Conservation (phyloP, 2,329 filamentous ascomycete genomes). For the Venturia oleaginea region DNA sequence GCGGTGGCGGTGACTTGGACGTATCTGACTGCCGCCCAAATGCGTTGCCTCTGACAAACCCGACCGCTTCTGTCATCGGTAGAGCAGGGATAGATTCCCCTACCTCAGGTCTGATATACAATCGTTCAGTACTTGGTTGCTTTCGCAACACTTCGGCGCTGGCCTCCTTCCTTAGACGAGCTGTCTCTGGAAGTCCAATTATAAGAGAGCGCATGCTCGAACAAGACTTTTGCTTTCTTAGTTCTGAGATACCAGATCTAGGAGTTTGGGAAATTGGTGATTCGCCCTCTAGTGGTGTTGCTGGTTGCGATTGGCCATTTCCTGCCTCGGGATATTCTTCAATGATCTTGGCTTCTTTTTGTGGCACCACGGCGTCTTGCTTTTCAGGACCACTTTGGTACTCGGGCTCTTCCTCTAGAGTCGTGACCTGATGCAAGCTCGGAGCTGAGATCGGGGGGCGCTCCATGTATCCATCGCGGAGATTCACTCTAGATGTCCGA, state of each 20-base stretch:
- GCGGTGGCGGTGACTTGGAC: neutral
- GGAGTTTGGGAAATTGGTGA: neutral
- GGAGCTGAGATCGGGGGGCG: neutral
- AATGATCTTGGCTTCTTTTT: neutral
- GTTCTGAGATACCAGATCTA: neutral
- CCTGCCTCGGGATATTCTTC: neutral
- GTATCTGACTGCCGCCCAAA: constrained; percentile 3
- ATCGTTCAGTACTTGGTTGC: constrained; percentile 6
- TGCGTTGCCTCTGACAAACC: constrained; percentile 4
- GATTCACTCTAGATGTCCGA: neutral
- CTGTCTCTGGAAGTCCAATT: constrained; percentile 13
- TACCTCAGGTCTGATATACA: neutral
- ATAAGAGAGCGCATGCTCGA: constrained; percentile 12
- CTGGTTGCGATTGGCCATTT: neutral
- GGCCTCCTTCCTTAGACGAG: constrained; percentile 13
- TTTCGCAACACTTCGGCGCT: constrained; percentile 9
- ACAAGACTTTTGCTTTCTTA: constrained; percentile 11
- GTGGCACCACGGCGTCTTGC: neutral
- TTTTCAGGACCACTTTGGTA: neutral
- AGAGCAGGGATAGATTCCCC: neutral
- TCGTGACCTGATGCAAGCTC: neutral
- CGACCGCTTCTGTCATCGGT: neutral
- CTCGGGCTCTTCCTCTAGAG: neutral
- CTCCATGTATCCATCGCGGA: neutral
- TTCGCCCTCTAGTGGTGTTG: neutral